Evolutionary conservation across 495 filamentous ascomycete genomes (phyloP).

Genomic region (Aspergillus nanangensis): DNA sequence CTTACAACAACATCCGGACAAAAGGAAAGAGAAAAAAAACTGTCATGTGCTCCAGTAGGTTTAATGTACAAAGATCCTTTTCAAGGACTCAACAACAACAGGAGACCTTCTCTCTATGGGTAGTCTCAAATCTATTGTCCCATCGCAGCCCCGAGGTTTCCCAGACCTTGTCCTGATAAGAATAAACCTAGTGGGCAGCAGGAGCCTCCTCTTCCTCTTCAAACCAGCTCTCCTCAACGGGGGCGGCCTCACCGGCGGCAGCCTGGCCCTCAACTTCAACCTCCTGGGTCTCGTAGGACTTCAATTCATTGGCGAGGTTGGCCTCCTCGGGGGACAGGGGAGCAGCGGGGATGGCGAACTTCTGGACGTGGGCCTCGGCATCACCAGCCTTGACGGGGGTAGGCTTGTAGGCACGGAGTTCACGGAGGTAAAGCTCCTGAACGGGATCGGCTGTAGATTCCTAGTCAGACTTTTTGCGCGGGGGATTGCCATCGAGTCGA

Average conservation of each 20-base stretch:
- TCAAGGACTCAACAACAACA: slow-evolving; percentile 31
- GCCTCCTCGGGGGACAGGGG: slow-evolving; percentile 87
- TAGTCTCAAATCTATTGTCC: slow-evolving; percentile 19
- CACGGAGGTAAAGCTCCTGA: slow-evolving; percentile 93
- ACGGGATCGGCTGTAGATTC: slow-evolving; percentile 75
- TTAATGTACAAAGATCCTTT: slow-evolving; percentile 43
- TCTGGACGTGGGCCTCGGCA: slow-evolving; percentile 85
- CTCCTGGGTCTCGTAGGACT: slow-evolving; percentile 85
- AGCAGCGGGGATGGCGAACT: slow-evolving; percentile 71
- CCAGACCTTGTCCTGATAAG: slow-evolving; percentile 26
- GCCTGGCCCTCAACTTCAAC: slow-evolving; percentile 92
- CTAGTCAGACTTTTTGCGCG: slow-evolving; percentile 8
- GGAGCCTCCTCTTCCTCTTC: slow-evolving; percentile 58
- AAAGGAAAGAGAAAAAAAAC: slow-evolving; percentile 14
- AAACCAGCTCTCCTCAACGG: slow-evolving; percentile 67
- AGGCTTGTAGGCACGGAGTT: slow-evolving; percentile 91
- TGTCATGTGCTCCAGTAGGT: slow-evolving; percentile 36
- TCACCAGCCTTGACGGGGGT: slow-evolving; percentile 77
- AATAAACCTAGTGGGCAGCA: slow-evolving; percentile 42
- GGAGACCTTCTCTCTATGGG: slow-evolving; percentile 24
- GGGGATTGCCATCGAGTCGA: slow-evolving; percentile 9
- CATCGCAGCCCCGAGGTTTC: slow-evolving; percentile 25
- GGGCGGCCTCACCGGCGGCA: slow-evolving; percentile 48
- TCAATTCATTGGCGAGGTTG: slow-evolving; percentile 83
- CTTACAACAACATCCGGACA: slow-evolving; percentile 2